Conservation (phyloP, 2,329 filamentous ascomycete genomes). For the Volutella citrinella region DNA sequence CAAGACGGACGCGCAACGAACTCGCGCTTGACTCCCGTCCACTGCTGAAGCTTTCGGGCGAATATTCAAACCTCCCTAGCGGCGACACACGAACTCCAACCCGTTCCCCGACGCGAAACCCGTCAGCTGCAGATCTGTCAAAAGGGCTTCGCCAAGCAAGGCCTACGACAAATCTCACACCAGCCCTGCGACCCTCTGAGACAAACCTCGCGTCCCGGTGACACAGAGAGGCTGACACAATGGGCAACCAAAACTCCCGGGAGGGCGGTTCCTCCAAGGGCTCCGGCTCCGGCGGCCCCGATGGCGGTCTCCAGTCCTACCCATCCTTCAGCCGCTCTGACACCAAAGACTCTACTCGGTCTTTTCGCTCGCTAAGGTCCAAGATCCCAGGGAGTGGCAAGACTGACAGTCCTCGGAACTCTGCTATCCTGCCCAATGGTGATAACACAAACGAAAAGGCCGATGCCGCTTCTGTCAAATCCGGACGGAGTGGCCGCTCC, state of each 20-base stretch:
- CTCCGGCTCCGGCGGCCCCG: conserved; percentile 41
- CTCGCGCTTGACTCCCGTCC: conserved; percentile 42
- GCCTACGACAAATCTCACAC: conserved; percentile 18
- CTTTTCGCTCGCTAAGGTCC: conserved; percentile 78
- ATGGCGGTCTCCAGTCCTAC: conserved; percentile 67
- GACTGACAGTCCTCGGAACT: conserved; percentile 78
- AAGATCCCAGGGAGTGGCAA: conserved; percentile 78
- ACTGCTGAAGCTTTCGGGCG: conserved; percentile 50
- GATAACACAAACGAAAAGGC: conserved; percentile 51
- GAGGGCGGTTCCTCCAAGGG: conserved; percentile 53
- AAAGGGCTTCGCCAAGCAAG: conserved; percentile 18
- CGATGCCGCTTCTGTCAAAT: conserved; percentile 73
- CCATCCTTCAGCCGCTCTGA: conserved; percentile 91
- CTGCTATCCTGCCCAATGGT: conserved; percentile 61
- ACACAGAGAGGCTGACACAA: conserved; percentile 33
- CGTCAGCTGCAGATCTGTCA: conserved; percentile 11
- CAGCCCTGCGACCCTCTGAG: conserved; percentile 28
- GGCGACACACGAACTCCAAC: conserved; percentile 15
- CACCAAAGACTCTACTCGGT: conserved; percentile 87
- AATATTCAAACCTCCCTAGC: conserved; percentile 53
- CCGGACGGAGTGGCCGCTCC: conserved; percentile 59
- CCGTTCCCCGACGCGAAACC: conserved; percentile 7
- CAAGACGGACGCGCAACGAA: conserved; percentile 50
- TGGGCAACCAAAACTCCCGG: conserved; percentile 76
- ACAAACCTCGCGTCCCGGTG: conserved; percentile 22